Evolutionary conservation across 2,329 filamentous ascomycete genomes (phyloP), one percentile per base, ranked within the genome.

Genomic region (Amphichorda felina): DNA sequence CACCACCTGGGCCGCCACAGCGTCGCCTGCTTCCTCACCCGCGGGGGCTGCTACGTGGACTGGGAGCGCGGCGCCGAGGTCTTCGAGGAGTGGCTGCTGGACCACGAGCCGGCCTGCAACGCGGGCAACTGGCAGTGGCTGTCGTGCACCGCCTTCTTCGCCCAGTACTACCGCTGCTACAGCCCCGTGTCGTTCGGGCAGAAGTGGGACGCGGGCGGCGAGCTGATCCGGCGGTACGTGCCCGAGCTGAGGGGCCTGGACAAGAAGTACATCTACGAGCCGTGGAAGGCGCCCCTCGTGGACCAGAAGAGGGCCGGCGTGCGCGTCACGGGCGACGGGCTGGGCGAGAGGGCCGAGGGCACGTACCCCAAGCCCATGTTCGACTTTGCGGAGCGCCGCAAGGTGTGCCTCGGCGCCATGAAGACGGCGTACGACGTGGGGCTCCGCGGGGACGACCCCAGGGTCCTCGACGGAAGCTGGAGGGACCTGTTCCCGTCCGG

Each of bases 21-120:
- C n/a, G 76, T 88, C 0, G 82, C 82, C 0, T 87, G 81, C 50
- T 88, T 88, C 51, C 63, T 88, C n/a, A 87, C 82, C 1, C 64
- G 82, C 3, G 82, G 82, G 2, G 82, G 82, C 1, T 86, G 80
- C 53, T 88, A 86, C 48, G 63, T 88, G 30, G 72, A 78, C 47
- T 88, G 82, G 82, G 82, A 87, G 57, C 71, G 82, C 14, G 82
- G 82, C 2, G 79, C 77, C 5, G 80, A 83, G 33, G 82, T 87
- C 1, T 88, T 88, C 40, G 79, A 84, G 48, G 82, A 87, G 50
- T 72, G 72, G 57, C 64, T 88, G 26, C 60, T 88, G 33, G 82
- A 88, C 48, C 82, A 86, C 49, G 81, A 86, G 50, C 66, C 74
- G 0, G 75, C 80, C 2, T 83, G 79, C 50, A 86, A 86, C 46